Conservation (phyloP, 1,139 yeast species). For the Blastobotrys elegans region DNA sequence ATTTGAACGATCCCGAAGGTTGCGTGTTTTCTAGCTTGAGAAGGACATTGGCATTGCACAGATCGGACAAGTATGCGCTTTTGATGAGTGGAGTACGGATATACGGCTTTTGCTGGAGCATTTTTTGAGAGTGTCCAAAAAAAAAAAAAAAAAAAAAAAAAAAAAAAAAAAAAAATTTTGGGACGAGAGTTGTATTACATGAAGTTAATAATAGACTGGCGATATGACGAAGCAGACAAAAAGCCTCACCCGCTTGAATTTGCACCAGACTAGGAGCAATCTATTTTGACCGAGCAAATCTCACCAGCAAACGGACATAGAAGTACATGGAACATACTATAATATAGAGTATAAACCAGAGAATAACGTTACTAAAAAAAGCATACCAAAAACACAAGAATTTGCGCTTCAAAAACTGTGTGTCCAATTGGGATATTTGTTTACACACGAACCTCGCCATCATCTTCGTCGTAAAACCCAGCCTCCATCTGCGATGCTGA, state of each 20-base stretch:
- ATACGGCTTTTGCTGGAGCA: constrained; percentile 14
- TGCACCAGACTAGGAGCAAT: too few relatives aligned
- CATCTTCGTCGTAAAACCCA: constrained; percentile 15
- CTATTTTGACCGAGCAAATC: too few relatives aligned
- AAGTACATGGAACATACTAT: too few relatives aligned
- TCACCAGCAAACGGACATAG: too few relatives aligned
- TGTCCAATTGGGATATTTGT: neutral
- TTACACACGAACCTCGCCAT: constrained; percentile 1
- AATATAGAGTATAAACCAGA: too few relatives aligned
- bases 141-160: neutral
- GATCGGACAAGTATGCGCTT: constrained; percentile 25
- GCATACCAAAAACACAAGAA: too few relatives aligned
- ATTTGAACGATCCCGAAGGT: constrained; percentile 69
- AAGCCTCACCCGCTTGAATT: too few relatives aligned
- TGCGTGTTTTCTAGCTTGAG: constrained; percentile 63
- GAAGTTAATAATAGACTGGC: too few relatives aligned
- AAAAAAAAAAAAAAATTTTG: neutral
- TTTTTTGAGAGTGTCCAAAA: neutral
- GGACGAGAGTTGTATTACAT: too few relatives aligned
- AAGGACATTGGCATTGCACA: constrained; percentile 44
- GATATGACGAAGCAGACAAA: too few relatives aligned
- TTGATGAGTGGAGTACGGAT: constrained; percentile 29
- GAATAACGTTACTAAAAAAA: too few relatives aligned
- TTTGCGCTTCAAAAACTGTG: neutral
- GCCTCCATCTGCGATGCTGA: constrained; percentile 7